Evolutionary conservation across 352 stramenopile genomes (phyloP).

Genomic region (Phytophthora constricta): DNA sequence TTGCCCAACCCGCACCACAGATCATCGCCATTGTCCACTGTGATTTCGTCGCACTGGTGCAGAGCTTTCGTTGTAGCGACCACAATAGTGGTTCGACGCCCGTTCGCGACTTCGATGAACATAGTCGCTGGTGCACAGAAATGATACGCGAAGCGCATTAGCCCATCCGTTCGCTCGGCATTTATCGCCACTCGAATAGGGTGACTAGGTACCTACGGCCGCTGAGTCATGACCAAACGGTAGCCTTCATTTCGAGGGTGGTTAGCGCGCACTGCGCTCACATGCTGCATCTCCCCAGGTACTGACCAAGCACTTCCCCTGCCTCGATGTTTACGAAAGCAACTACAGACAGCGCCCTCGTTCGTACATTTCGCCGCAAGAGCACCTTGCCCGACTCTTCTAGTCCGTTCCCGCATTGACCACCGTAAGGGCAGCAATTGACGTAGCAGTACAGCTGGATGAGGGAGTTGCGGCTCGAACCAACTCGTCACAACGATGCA

Average conservation of each 20-base stretch:
- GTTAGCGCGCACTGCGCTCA: background rate
- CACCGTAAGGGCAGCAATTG: slow-evolving; percentile 12
- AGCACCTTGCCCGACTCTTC: background rate
- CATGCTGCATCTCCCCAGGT: slow-evolving; percentile 10
- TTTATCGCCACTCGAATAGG: slow-evolving; percentile 4
- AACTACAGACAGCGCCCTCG: background rate
- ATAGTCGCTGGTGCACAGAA: background rate
- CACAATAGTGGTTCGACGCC: slow-evolving; percentile 12
- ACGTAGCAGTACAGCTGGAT: slow-evolving; percentile 14
- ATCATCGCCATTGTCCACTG: slow-evolving; percentile 15
- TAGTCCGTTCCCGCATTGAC: slow-evolving; percentile 13
- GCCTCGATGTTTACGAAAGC: slow-evolving; percentile 5
- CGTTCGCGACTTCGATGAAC: slow-evolving; percentile 13
- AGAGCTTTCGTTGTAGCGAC: background rate
- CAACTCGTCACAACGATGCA: background rate
- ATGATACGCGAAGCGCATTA: slow-evolving; percentile 16
- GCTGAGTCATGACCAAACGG: background rate
- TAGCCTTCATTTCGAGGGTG: slow-evolving; percentile 3
- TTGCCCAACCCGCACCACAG: too few relatives aligned
- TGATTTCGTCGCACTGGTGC: slow-evolving; percentile 8
- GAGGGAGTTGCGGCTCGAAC: background rate
- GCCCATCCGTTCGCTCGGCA: background rate
- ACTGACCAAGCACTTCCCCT: slow-evolving; percentile 8
- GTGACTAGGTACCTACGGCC: background rate
- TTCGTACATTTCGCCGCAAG: slow-evolving; percentile 2